Evolutionary conservation across 2,329 filamentous ascomycete genomes (phyloP).

Genomic region (Paecilomyces dactylethromorphus): DNA sequence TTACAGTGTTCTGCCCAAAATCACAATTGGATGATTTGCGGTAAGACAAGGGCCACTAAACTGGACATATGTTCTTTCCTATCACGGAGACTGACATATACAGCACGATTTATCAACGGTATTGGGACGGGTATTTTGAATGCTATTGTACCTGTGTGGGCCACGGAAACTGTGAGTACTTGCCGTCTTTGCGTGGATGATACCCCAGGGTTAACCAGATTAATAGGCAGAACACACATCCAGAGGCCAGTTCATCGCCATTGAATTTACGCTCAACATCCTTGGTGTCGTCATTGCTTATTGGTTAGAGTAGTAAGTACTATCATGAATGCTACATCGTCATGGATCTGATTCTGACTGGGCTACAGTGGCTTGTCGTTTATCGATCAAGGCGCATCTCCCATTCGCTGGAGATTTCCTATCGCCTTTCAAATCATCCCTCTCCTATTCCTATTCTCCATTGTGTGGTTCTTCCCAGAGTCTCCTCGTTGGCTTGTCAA

Average conservation of each 20-base stretch:
- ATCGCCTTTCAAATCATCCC: conserved; percentile 65
- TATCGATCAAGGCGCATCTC: conserved; percentile 51
- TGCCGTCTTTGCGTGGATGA: not conserved
- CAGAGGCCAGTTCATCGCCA: conserved; percentile 62
- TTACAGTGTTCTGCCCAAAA: conserved; percentile 63
- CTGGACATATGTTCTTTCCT: not conserved
- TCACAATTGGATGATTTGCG: conserved; percentile 63
- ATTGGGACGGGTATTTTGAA: conserved; percentile 65
- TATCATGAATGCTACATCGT: not conserved
- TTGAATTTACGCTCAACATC: conserved; percentile 69
- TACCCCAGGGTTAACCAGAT: not conserved
- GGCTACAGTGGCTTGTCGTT: conserved; percentile 50
- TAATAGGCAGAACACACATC: conserved; percentile 52
- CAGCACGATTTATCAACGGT: conserved; percentile 55
- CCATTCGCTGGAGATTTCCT: conserved; percentile 62
- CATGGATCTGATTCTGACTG: conserved; percentile 6
- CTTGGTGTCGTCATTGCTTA: conserved; percentile 61
- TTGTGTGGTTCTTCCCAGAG: conserved; percentile 64
- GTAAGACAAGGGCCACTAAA: conserved; percentile 28
- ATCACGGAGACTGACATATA: conserved; percentile 3
- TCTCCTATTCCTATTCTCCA: conserved; percentile 49
- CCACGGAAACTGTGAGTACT: conserved; percentile 52
- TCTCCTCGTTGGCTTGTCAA: conserved; percentile 56
- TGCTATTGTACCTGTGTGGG: conserved; percentile 65
- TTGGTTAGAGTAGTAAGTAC: conserved; percentile 48